Evolutionary conservation across 2,329 filamentous ascomycete species (phyloP), one percentile per base, ranked within the genome.

Genomic region (Fusarium pilosicola): DNA sequence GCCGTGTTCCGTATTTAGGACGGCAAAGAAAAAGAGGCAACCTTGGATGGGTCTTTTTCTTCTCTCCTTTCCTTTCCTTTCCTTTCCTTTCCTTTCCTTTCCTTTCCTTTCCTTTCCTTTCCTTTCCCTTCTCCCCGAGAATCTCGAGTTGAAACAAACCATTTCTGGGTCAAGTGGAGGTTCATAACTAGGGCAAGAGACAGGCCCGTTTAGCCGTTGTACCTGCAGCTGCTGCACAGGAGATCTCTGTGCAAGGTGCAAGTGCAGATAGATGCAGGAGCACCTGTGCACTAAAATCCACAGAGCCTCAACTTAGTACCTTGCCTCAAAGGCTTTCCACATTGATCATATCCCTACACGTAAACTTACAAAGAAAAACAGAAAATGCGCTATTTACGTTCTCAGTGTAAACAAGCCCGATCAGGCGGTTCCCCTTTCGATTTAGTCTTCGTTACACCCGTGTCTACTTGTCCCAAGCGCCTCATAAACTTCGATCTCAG

Each of bases 71-170:
- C 51, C 65, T 30, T 34, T 28, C n/a, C n/a, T n/a, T n/a, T n/a
- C n/a, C n/a, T n/a, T n/a, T n/a, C n/a, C n/a, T n/a, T n/a, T n/a
- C n/a, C n/a, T n/a, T n/a, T n/a, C n/a, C n/a, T n/a, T n/a, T n/a
- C n/a, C n/a, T n/a, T n/a, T n/a, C n/a, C n/a, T n/a, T n/a, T n/a
- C n/a, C n/a, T n/a, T n/a, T 41, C 48, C 28, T 56, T 48, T 66
- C 59, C 51, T 28, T 46, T 42, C 39, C 38, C 52, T 60, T 67
- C 48, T 60, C 62, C 57, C 70, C 61, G 70, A 48, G 34, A 48
- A 54, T 67, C 26, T 22, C 24, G 36, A 56, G 46, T 42, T 69
- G 66, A 74, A 74, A 74, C 71, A 65, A 71, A 44, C 58, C 32
- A 64, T 60, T 39, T 52, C 41, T 51, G 62, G 52, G 36, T 68